Percentiles rank a stretch among this genome's conserved stretches.
These are phyloP conservation scores for Erucastrum elatum DNA, from an alignment of 345 rosid genomes.

Conservation along the genomic window DNA sequence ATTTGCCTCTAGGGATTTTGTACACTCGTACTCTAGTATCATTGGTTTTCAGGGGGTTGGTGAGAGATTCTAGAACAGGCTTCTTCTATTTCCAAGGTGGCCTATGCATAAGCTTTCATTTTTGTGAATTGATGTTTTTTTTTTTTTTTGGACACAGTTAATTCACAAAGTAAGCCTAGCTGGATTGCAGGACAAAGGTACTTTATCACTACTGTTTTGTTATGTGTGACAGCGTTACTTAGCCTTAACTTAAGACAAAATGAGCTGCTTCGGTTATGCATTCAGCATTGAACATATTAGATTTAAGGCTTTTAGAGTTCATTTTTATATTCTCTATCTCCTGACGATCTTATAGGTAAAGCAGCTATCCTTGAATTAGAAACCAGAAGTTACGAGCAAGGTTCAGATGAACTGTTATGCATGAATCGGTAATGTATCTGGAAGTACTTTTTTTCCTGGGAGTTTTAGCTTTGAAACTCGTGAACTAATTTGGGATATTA, in stretches of 20 bases:
- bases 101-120: background rate
- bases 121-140: conserved; percentile 18
- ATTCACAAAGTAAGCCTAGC: conserved; percentile 62
- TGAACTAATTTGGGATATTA: conserved; percentile 17
- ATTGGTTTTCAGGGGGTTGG: background rate
- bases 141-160: conserved; percentile 50
- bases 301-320: background rate
- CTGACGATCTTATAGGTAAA: conserved; percentile 55
- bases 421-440: conserved; percentile 63
- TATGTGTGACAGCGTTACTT: background rate
- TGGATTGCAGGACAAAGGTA: conserved; percentile 94
- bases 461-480: background rate
- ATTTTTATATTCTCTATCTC: background rate
- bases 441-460: background rate
- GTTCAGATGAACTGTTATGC: conserved; percentile 68
- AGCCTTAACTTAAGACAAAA: background rate
- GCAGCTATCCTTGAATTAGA: conserved; percentile 85
- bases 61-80: background rate
- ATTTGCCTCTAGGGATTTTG: background rate
- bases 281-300: background rate
- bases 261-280: background rate
- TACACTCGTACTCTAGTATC: background rate
- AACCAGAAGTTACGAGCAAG: conserved; percentile 68
- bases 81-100: background rate
- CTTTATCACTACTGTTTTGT: background rate